Evolutionary conservation across 2,329 filamentous ascomycete genomes (phyloP).

Genomic region (Fusarium caatingaense): DNA sequence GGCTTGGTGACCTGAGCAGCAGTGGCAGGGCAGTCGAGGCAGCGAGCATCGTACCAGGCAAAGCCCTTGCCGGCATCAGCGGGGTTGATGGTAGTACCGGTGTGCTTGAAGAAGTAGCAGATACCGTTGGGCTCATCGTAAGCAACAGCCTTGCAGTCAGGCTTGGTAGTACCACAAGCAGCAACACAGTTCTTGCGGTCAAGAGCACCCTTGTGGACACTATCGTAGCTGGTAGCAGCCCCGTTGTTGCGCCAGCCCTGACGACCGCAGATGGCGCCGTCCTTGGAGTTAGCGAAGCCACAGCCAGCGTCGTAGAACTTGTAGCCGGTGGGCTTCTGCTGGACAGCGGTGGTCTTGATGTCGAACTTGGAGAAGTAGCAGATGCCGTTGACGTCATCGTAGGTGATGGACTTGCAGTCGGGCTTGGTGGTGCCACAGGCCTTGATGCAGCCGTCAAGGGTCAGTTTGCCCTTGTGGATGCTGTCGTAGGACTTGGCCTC

Average conservation of each 20-base stretch:
- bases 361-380: background rate
- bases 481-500: background rate
- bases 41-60: background rate
- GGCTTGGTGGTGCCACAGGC: background rate
- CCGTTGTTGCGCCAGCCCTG: background rate
- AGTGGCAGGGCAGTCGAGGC: background rate
- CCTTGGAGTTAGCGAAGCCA: background rate
- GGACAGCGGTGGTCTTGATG: background rate
- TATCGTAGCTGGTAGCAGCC: background rate
- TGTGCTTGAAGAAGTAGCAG: background rate
- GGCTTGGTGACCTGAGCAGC: background rate
- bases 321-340: background rate
- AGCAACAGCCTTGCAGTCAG: background rate
- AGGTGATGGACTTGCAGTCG: background rate
- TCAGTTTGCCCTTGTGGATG: background rate
- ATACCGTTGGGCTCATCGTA: background rate
- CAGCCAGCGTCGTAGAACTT: background rate
- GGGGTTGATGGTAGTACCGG: background rate
- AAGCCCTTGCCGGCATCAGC: background rate
- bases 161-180: background rate
- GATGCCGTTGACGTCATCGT: background rate
- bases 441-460: background rate
- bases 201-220: background rate
- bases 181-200: background rate
- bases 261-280: background rate